phyloP scores from a whole-genome alignment of 495 filamentous ascomycete genomes.

The Rhizodiscina lignyota region DNA sequence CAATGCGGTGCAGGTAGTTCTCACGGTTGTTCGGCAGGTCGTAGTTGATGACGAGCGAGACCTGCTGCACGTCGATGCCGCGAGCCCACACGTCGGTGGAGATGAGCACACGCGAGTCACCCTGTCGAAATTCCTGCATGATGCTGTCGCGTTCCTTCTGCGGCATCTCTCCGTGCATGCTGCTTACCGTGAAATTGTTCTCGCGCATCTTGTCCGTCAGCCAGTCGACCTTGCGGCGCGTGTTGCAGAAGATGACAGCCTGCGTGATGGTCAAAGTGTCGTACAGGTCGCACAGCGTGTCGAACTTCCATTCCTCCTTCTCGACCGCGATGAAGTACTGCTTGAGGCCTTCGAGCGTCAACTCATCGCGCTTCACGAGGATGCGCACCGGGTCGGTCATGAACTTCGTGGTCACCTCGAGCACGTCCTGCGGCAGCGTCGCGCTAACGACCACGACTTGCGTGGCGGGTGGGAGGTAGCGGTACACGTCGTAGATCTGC shows the following conservation, averaged over 20 bases:
- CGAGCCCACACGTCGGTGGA: constrained; percentile 94
- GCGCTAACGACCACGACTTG: constrained; percentile 97
- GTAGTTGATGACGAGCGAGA: constrained; percentile 99
- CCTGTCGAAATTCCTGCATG: constrained; percentile 97
- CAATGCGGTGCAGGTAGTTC: constrained; percentile 99
- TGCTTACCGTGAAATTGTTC: constrained; percentile 93
- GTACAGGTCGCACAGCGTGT: constrained; percentile 98
- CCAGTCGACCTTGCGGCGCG: constrained; percentile 98
- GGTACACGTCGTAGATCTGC: constrained; percentile 99
- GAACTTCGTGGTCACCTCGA: constrained; percentile 99
- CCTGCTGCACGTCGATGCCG: constrained; percentile 98
- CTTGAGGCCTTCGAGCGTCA: constrained; percentile 96
- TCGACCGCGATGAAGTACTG: constrained; percentile 99
- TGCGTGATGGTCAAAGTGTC: constrained; percentile 98
- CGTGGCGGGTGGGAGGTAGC: constrained; percentile 85
- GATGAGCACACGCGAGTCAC: constrained; percentile 92
- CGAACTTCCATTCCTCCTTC: constrained; percentile 99
- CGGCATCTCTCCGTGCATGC: constrained; percentile 99
- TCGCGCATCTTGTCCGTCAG: constrained; percentile 97
- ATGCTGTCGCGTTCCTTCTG: constrained; percentile 95
- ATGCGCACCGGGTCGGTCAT: constrained; percentile 99
- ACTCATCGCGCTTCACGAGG: constrained; percentile 97
- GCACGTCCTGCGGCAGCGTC: constrained; percentile 91
- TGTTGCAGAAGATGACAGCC: constrained; percentile 99
- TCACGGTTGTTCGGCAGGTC: constrained; percentile 97